phyloP scores from a whole-genome alignment of 2,329 filamentous ascomycete species.

The Ascochyta koolunga region DNA sequence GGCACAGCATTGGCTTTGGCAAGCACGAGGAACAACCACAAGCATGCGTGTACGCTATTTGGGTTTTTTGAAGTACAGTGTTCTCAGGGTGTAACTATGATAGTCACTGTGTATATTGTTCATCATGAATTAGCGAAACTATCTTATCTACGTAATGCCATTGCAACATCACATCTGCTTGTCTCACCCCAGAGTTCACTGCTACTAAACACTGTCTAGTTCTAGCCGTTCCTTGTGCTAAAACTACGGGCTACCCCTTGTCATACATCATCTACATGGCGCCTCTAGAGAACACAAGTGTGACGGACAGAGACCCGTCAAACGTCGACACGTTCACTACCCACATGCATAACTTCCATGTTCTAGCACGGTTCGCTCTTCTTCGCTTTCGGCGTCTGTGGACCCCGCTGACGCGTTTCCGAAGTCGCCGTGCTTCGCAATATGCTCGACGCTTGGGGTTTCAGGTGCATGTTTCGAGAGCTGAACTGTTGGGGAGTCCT shows the following conservation, averaged over 20 bases:
- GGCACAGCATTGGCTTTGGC: not conserved
- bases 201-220: not conserved
- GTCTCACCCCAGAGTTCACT: too few relatives aligned
- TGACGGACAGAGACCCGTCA: not conserved
- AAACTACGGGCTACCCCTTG: not conserved
- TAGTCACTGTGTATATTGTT: constrained; percentile 13
- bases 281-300: not conserved
- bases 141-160: constrained; percentile 16
- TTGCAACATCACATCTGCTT: not conserved
- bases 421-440: not conserved
- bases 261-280: not conserved
- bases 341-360: not conserved
- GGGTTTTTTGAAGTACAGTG: constrained; percentile 1
- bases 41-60: constrained; percentile 5
- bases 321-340: not conserved
- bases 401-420: not conserved
- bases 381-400: not conserved
- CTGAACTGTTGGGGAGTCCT: not conserved
- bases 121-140: constrained; percentile 9
- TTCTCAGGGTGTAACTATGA: constrained; percentile 8
- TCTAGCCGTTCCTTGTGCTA: too few relatives aligned
- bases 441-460: constrained; percentile 4
- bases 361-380: not conserved
- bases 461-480: not conserved
- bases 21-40: constrained; percentile 3